phyloP scores from a whole-genome alignment of 805 yeast genomes.

The Lipomyces starkeyi region DNA sequence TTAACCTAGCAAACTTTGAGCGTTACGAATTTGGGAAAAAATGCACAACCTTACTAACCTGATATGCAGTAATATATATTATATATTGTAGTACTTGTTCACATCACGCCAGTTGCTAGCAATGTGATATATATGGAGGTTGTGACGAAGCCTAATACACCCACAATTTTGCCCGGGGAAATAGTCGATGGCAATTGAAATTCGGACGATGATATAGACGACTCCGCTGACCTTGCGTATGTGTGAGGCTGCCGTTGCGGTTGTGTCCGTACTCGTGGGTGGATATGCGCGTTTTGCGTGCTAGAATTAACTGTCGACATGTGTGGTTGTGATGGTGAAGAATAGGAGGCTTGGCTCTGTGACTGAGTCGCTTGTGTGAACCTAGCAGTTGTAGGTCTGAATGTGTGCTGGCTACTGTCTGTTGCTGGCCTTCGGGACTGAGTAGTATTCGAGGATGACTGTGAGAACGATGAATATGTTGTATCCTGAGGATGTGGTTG shows the following conservation, averaged over 20 bases:
- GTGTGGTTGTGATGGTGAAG: background rate
- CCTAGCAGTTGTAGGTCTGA: background rate
- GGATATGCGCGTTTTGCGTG: background rate
- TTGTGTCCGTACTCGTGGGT: background rate
- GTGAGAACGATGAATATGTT: background rate
- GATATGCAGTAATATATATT: too few relatives aligned
- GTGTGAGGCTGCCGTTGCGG: background rate
- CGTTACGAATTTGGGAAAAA: background rate
- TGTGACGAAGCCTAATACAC: background rate
- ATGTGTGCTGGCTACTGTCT: background rate
- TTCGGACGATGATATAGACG: background rate
- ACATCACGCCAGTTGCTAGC: background rate
- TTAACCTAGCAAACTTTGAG: too few relatives aligned
- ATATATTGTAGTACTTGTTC: background rate
- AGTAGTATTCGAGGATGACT: background rate
- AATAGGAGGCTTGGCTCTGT: background rate
- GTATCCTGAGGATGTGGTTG: background rate
- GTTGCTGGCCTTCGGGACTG: background rate
- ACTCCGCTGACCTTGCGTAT: background rate
- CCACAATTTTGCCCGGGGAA: background rate
- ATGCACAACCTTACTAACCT: too few relatives aligned
- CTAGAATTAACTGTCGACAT: background rate
- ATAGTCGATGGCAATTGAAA: background rate
- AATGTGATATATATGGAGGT: background rate
- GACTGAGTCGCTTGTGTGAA: slow-evolving; percentile 1